Percentiles rank a stretch among this genome's conserved stretches.
Evolutionary conservation across 2,329 filamentous ascomycete genomes (phyloP).

Genomic region (Macrophomina tecta): DNA sequence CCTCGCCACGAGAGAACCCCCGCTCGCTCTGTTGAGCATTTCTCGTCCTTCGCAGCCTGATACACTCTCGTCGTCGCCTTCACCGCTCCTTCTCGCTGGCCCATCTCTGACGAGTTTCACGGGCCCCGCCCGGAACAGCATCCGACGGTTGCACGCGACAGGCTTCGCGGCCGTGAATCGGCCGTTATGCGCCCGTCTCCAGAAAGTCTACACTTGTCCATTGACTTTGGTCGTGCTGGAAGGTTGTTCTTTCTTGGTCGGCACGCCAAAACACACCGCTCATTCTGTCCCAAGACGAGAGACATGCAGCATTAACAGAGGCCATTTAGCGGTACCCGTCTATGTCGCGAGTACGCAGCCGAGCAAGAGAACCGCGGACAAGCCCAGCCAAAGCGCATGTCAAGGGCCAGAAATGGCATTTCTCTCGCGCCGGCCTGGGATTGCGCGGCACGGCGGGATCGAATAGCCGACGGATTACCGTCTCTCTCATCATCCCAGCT

Average conservation of each 20-base stretch:
- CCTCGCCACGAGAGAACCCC: not conserved
- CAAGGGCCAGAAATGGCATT: too few relatives aligned
- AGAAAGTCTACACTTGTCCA: not conserved
- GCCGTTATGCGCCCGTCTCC: not conserved
- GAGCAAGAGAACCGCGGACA: not conserved
- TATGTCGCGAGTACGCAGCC: not conserved
- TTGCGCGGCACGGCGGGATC: not conserved
- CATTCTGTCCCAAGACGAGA: not conserved
- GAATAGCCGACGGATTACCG: not conserved
- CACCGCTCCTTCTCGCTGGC: not conserved
- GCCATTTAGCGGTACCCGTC: not conserved
- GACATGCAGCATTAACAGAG: not conserved
- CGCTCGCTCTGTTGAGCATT: not conserved
- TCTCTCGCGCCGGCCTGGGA: too few relatives aligned
- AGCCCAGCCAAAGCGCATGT: not conserved
- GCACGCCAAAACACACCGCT: constrained; percentile 10
- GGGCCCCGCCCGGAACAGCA: not conserved
- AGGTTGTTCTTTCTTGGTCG: not conserved
- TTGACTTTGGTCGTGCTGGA: not conserved
- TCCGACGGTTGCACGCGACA: not conserved
- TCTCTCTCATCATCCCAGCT: too few relatives aligned
- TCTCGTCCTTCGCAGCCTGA: not conserved
- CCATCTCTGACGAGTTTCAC: not conserved
- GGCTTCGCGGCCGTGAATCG: not conserved
- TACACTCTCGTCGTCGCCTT: not conserved